Conservation (phyloP, 352 stramenopile species). For the Globisporangium barbulae region DNA sequence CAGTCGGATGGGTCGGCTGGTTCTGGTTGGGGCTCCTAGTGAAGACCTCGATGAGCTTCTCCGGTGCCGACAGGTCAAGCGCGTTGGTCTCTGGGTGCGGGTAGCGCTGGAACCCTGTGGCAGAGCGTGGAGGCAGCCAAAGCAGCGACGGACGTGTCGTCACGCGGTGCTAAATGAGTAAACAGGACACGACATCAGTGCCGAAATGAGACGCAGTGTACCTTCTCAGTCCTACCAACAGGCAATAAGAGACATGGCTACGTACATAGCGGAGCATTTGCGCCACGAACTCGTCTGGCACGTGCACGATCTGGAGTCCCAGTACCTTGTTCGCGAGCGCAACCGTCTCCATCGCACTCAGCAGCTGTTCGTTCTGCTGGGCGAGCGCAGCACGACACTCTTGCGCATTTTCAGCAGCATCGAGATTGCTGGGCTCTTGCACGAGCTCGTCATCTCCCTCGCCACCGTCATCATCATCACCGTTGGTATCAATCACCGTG, state of each 20-base stretch:
- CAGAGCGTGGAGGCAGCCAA: slow-evolving; percentile 44
- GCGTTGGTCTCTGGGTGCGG: slow-evolving; percentile 54
- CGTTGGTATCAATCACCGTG: not conserved
- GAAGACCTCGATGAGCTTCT: slow-evolving; percentile 12
- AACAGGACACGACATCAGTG: slow-evolving; percentile 6
- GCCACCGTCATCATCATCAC: not conserved
- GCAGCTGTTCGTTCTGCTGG: slow-evolving; percentile 2
- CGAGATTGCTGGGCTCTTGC: not conserved
- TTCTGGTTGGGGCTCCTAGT: slow-evolving; percentile 7
- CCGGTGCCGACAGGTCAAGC: slow-evolving; percentile 37
- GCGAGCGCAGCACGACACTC: not conserved
- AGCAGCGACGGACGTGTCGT: slow-evolving; percentile 43
- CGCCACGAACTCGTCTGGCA: slow-evolving; percentile 22
- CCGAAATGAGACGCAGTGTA: not conserved
- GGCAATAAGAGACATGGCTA: not conserved
- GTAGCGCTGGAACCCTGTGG: slow-evolving; percentile 50
- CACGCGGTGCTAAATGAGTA: slow-evolving; percentile 40
- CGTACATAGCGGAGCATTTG: slow-evolving; percentile 36
- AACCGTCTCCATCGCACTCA: not conserved
- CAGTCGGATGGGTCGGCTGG: not conserved
- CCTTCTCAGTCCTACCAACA: not conserved
- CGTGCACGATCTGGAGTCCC: slow-evolving; percentile 19
- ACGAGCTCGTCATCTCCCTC: not conserved
- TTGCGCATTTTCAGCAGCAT: not conserved
- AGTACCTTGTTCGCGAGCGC: not conserved